Base-by-base conservation (phyloP, 179 eudicot species). In the Beta corolliflora region DNA sequence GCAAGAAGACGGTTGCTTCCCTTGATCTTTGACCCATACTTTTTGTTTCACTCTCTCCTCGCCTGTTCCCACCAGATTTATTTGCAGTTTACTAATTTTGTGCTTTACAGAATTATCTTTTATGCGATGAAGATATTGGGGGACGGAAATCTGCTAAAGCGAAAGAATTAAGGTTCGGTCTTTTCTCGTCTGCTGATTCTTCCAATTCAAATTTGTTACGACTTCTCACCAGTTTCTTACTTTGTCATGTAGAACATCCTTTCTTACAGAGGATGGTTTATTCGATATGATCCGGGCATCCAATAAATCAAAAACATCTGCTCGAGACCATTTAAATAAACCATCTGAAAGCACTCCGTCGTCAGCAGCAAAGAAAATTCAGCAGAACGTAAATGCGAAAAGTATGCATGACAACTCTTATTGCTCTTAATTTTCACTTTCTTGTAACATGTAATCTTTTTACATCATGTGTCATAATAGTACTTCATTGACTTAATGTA, bases 41-140 rank as follows among this genome's bases (percentile, higher is more conserved):
- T 61, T 53, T 61, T 21, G 76, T 53, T 59, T 72, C 21, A 31
- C 15, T 21, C 31, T 78, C 29, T 78, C 63, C 44, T 21, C 9
- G 9, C 52, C 71, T 77, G 75, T 58, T 68, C 36, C 18, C 56
- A n/a, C 53, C 41, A 71, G 53, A 52, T 15, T 45, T 74, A 25
- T 61, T 18, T 81, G 56, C 71, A 13, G 77, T 78, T 23, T 36
- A 69, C 72, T 45, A 44, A 46, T 61, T 5, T 16, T 69, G 10
- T 45, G 19, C 68, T 87, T 82, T 79, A 81, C 93, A 96, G 99
- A 93, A 68, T 86, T 96, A 86, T 91, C 98, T 96, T 79, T 84
- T 96, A 58, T 94, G 98, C 44, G 99, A 96, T 86, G 99, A 96
- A 87, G 99, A 94, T 88, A 89, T 96, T 77, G 98, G 87, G 54